Evolutionary conservation across 768 basidiomycete species (phyloP), one percentile per base, ranked within the genome.

Genomic region (Russula virescens): DNA sequence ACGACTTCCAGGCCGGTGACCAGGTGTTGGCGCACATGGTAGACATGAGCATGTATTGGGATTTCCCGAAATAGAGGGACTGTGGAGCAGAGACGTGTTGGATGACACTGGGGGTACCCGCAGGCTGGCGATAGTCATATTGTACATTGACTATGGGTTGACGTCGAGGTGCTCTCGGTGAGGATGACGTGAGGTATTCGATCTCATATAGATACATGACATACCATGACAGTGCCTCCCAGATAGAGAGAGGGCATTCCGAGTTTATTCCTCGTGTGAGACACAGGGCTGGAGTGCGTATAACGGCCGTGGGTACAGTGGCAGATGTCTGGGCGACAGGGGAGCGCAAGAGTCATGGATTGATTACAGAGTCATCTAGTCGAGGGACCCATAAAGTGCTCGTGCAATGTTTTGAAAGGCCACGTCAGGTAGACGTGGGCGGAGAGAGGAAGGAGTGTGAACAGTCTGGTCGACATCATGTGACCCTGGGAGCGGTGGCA

Each of bases 31-130:
- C 19, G 16, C 8, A 28, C 42, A 43, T 43, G 42, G 42, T 16
- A 18, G 18, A 8, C 18, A 43, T 43, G 42, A 6, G 21, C 16
- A 26, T 49, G 40, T 34, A 9, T 19, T 46, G 35, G 26, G 34
- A 18, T 58, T 56, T 34, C 16, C 14, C n/a, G 25, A 19, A 60
- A 7, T 19, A 34, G 42, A 28, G 34, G 26, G 8, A 57, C 35
- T 51, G 7, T 3, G 16, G 61, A 48, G 9, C 40, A 16, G n/a
- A 31, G 34, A 5, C 49, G 11, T 40, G 38, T 21, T 40, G 54
- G 28, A 50, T 63, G 56, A 23, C 51, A 63, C 59, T 48, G 35
- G 58, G 58, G 57, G 62, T 63, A 42, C 21, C 58, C n/a, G n/a
- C n/a, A n/a, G n/a, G n/a, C 58, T 59, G 46, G 28, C 19, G 58